A percentile compares a stretch with the other conserved stretches of the same genome.
Conservation (phyloP, 202 grass and related monocot genomes). For the Schoenoplectus triqueter region DNA sequence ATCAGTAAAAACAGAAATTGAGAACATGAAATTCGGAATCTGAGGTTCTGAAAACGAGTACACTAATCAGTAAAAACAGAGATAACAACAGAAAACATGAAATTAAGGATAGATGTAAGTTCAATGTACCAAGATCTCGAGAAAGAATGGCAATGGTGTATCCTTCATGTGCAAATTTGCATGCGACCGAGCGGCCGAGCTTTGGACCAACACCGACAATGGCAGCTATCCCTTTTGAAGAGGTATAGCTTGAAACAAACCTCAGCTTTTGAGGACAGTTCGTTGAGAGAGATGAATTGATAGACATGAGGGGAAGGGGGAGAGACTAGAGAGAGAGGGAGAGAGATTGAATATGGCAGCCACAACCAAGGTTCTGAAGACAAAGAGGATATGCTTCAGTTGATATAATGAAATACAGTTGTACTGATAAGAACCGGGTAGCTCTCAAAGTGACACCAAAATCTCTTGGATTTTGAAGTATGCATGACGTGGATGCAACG, state of each 20-base stretch:
- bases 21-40: neutral
- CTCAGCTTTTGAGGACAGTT: slow-evolving; percentile 48
- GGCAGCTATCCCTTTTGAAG: slow-evolving; percentile 79
- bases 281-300: slow-evolving; percentile 27
- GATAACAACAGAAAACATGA: neutral
- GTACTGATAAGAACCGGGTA: slow-evolving; percentile 25
- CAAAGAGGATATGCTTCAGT: neutral
- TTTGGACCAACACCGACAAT: slow-evolving; percentile 83
- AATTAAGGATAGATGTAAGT: neutral
- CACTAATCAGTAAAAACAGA: neutral
- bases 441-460: slow-evolving; percentile 5
- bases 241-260: slow-evolving; percentile 64
- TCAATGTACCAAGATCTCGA: slow-evolving; percentile 60
- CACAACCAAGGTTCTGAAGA: neutral
- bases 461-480: neutral
- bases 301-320: neutral
- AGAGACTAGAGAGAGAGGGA: neutral
- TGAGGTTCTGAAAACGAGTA: neutral
- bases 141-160: slow-evolving; percentile 96
- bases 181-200: slow-evolving; percentile 74
- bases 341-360: neutral
- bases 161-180: slow-evolving; percentile 88
- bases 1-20: neutral
- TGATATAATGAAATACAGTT: slow-evolving; percentile 22
- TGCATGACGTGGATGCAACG: neutral